Percentiles rank a stretch among this genome's conserved stretches.
These are phyloP conservation scores for Populus trichocarpa DNA, from an alignment of 441 rosid genomes.

Conservation along the genomic window DNA sequence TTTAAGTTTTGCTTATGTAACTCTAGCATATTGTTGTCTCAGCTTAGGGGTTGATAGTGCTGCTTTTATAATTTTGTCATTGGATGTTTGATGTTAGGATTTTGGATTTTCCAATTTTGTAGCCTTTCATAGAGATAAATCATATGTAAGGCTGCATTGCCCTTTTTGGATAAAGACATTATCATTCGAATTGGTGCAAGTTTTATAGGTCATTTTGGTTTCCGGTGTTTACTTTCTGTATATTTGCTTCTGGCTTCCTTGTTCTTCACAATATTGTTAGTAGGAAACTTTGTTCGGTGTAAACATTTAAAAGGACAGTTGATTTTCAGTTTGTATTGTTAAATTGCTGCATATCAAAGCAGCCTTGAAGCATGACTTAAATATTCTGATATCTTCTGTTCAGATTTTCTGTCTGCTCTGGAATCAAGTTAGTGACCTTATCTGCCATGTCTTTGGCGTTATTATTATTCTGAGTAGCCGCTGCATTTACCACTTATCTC, in stretches of 20 bases:
- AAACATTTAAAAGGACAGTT: too few relatives aligned
- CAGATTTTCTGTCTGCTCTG: too few relatives aligned
- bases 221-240: background rate
- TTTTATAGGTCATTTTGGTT: constrained; percentile 1
- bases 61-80: background rate
- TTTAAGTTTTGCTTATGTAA: constrained; percentile 2
- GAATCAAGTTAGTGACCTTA: too few relatives aligned
- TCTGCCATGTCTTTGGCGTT: too few relatives aligned
- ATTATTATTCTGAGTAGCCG: too few relatives aligned
- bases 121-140: background rate
- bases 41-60: background rate
- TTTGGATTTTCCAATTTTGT: background rate
- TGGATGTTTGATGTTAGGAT: background rate
- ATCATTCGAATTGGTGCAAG: background rate
- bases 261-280: background rate
- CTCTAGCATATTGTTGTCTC: constrained; percentile 8
- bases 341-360: too few relatives aligned
- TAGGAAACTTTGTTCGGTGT: too few relatives aligned
- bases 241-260: background rate
- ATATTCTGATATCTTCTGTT: too few relatives aligned
- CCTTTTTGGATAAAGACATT: background rate
- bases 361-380: too few relatives aligned
- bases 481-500: too few relatives aligned
- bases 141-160: background rate
- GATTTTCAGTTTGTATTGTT: too few relatives aligned